Evolutionary conservation across 73 alveolate genomes (phyloP), one percentile per base, ranked within the genome.

Genomic region (Stentor coeruleus): DNA sequence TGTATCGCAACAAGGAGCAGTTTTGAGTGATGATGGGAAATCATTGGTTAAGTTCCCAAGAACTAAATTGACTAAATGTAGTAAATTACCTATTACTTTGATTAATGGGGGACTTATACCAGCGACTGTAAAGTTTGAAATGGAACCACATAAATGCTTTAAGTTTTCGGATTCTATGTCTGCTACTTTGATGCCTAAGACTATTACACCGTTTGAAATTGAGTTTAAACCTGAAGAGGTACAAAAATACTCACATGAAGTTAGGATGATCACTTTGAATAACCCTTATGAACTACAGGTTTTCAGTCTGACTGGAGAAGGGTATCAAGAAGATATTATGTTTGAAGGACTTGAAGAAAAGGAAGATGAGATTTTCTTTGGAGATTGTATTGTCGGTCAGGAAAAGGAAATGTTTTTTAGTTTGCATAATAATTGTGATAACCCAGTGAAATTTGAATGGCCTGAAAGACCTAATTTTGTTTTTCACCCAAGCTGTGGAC

Each of bases 81-180:
- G 97, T 20, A 82, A 88, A 60, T 86, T 91, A 35, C 97, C 95
- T 59, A 94, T 97, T 58, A 93, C 89, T 40, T 81, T 96, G 30
- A 96, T 93, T 74, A 97, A 97, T 90, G 99, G 95, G 85, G 99
- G 99, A 35, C 91, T 94, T 30, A 96, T 97, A 36, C 98, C 99
- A 3, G 99, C 99, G 1, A 97, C 99, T 30, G 99, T 95, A 1
- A 93, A 94, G 90, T 96, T 97, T 87, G 99, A 94, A 59, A 91
- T 93, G 31, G 81, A 91, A 33, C 93, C 92, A 33, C 95, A 96
- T 87, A 99, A 97, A 74, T 86, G 94, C 72, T 97, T 95, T 89
- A 87, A 94, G 85, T 97, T 97, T 82, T 89, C 89, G 90, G 97
- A 96, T 38, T 74, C 91, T 37, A 88, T 92, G 35, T 95, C 94